phyloP scores from a whole-genome alignment of 78 protist genomes.

The Dictyostelium purpureum region DNA sequence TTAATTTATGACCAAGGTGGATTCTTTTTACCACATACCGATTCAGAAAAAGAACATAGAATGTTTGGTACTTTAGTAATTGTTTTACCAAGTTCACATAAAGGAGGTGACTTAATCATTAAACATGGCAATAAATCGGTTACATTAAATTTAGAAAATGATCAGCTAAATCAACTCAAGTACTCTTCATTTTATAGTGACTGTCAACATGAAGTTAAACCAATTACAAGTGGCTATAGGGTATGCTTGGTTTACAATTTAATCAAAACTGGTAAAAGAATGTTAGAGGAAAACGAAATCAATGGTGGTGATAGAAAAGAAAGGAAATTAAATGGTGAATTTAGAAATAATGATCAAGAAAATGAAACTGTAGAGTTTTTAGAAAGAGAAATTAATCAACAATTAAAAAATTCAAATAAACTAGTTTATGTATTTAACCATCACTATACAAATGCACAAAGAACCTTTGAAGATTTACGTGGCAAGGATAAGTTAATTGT shows the following conservation, averaged over 20 bases:
- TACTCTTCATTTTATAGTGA: conserved; percentile 31
- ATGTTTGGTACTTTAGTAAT: conserved; percentile 45
- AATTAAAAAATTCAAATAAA: background rate
- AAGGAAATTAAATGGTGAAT: background rate
- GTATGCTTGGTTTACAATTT: conserved; percentile 43
- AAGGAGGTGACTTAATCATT: conserved; percentile 20
- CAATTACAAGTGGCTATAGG: conserved; percentile 10
- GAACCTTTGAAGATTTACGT: background rate
- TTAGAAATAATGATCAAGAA: background rate
- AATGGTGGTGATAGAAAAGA: too few species aligned
- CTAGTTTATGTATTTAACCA: background rate
- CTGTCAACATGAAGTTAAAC: conserved; percentile 4
- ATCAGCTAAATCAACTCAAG: background rate
- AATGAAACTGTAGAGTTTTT: background rate
- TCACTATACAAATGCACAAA: background rate
- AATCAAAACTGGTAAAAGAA: background rate
- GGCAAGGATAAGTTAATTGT: background rate
- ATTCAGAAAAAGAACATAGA: conserved; percentile 23
- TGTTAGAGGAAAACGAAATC: too few species aligned
- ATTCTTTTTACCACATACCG: conserved; percentile 23
- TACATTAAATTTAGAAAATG: background rate
- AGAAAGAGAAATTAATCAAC: background rate
- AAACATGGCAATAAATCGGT: background rate
- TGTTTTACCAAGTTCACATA: conserved; percentile 10
- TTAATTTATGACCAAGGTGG: conserved; percentile 48